Evolutionary conservation across 129 eudicot species (phyloP).

Genomic region (Lactuca sativa): DNA sequence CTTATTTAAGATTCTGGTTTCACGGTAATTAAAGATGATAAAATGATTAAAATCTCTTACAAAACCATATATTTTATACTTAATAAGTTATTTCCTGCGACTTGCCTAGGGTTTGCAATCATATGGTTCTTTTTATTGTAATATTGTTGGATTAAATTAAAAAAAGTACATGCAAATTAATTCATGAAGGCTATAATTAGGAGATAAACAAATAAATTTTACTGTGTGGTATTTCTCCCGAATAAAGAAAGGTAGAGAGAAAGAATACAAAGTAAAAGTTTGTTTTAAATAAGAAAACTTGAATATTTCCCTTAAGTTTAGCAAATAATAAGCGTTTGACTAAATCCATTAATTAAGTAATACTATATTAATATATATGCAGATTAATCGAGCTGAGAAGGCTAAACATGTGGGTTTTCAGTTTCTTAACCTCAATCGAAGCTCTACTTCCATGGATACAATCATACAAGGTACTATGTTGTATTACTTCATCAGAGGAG

Average conservation of each 20-base stretch:
- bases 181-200: too few species aligned
- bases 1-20: background rate
- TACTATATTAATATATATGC: slow-evolving; percentile 24
- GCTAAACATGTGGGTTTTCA: slow-evolving; percentile 41
- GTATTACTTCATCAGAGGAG: background rate
- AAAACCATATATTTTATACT: background rate
- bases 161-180: too few species aligned
- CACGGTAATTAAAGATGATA: background rate
- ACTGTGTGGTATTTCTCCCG: too few species aligned
- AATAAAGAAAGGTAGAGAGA: too few species aligned
- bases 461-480: slow-evolving; percentile 58
- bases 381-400: slow-evolving; percentile 75
- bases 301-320: too few species aligned
- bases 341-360: background rate
- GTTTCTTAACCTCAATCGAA: slow-evolving; percentile 52
- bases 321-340: background rate
- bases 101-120: too few species aligned
- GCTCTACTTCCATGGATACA: slow-evolving; percentile 71
- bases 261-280: too few species aligned
- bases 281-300: too few species aligned
- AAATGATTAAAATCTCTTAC: too few species aligned
- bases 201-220: too few species aligned
- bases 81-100: slow-evolving; percentile 10
- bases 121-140: too few species aligned
- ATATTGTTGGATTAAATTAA: too few species aligned